phyloP scores from a whole-genome alignment of 208 protist species.

The Leishmania tarentolae region DNA sequence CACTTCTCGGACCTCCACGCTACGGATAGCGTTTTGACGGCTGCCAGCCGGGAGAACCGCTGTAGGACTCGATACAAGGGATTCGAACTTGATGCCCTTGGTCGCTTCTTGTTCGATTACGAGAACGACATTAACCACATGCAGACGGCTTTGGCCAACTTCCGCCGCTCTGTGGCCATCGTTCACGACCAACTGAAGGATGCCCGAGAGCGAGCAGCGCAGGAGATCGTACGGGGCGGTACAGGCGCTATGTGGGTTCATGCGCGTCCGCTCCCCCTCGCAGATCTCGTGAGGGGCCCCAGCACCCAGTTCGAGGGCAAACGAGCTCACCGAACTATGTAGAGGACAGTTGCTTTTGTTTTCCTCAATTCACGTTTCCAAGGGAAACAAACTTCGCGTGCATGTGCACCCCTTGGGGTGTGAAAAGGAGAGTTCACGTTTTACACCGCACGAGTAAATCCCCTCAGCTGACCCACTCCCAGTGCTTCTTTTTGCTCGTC shows the following conservation, averaged over 20 bases:
- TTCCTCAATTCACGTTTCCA: not conserved
- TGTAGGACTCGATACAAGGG: constrained; percentile 33
- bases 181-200: constrained; percentile 46
- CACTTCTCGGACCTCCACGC: not conserved
- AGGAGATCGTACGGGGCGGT: constrained; percentile 36
- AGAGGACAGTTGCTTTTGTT: not conserved
- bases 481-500: not conserved
- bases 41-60: not conserved
- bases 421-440: not conserved
- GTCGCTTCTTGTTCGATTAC: constrained; percentile 42
- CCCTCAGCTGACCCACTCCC: not conserved
- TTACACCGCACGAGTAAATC: not conserved
- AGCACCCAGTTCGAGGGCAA: constrained; percentile 35
- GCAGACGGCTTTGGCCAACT: constrained; percentile 16
- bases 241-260: constrained; percentile 44
- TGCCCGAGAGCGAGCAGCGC: constrained; percentile 33
- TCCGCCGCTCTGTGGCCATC: constrained; percentile 25
- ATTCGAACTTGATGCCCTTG: constrained; percentile 41
- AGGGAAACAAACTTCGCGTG: not conserved
- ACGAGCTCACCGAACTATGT: not conserved
- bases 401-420: not conserved
- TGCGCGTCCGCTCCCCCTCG: constrained; percentile 39
- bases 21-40: not conserved
- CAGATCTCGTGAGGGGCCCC: constrained; percentile 38
- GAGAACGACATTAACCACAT: constrained; percentile 39